Evolutionary conservation across 2,329 filamentous ascomycete species (phyloP).

Genomic region (Lachnellula suecica): DNA sequence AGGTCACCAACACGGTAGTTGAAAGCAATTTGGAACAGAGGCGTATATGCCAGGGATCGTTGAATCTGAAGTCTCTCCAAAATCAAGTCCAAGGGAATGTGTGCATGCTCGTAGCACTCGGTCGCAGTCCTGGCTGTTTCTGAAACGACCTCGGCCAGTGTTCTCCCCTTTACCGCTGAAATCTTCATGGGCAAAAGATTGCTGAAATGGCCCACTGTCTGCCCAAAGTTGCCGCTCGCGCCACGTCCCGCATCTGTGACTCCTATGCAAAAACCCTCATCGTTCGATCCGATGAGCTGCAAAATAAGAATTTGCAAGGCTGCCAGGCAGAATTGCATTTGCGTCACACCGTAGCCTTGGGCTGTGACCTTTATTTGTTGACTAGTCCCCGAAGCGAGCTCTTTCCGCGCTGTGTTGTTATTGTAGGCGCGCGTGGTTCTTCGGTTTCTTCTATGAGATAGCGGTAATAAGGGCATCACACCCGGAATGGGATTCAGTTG

Average conservation of each 20-base stretch:
- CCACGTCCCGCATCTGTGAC: conserved; percentile 43
- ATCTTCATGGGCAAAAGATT: conserved; percentile 49
- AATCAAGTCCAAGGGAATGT: background rate
- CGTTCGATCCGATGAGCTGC: conserved; percentile 33
- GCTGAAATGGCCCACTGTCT: conserved; percentile 45
- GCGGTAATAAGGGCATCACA: background rate
- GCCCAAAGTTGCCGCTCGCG: conserved; percentile 29
- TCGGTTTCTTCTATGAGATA: background rate
- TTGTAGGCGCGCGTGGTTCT: conserved; percentile 8
- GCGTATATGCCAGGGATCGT: background rate
- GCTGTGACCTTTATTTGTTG: conserved; percentile 26
- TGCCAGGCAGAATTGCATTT: conserved; percentile 47
- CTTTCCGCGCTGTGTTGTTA: conserved; percentile 17
- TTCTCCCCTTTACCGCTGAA: background rate
- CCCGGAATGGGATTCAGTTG: background rate
- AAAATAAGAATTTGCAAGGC: conserved; percentile 38
- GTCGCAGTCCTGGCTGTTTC: background rate
- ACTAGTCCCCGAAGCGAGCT: conserved; percentile 2
- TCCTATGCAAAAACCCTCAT: conserved; percentile 47
- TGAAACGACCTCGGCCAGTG: background rate
- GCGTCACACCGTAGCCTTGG: conserved; percentile 30
- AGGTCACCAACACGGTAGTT: background rate
- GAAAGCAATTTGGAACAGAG: conserved; percentile 1
- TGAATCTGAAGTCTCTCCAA: background rate
- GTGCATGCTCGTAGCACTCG: background rate